Base-by-base conservation (phyloP, 768 basidiomycete species). In the Inosperma sp. region DNA sequence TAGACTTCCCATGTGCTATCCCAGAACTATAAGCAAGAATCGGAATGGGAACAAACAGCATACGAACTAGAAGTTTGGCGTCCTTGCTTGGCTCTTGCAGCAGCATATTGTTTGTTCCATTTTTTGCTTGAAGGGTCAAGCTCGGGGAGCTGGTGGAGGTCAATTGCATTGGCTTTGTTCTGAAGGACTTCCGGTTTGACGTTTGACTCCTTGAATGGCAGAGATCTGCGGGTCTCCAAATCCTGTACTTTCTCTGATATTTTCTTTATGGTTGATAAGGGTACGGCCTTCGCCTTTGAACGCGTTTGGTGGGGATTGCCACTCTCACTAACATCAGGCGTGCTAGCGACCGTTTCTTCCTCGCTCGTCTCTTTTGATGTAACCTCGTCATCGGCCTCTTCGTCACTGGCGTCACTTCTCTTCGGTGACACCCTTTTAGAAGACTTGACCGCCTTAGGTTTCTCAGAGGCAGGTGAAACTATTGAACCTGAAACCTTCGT, bases 1-100 rank as follows among this genome's bases (percentile, higher is more conserved):
- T 75, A 3, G 71, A 73, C 55, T 83, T 71, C 0, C 67, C 73
- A 63, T 92, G 88, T 27, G 90, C 89, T 92, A 25, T 22, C 22
- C 14, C 26, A 23, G 10, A 42, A 19, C n/a, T n/a, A n/a, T n/a
- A n/a, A n/a, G n/a, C n/a, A n/a, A n/a, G n/a, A n/a, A n/a, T n/a
- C 23, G 17, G 25, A 17, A 33, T 31, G 4, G 25, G 55, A 25
- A 37, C 42, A 25, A 48, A 48, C 33, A 17, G 21, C 14, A 33
- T 14, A 2, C 85, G 69, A 62, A 93, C 90, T 78, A 7, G 84
- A 76, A 42, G 72, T 59, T 27, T n/a, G n/a, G n/a, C 77, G 54
- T 0, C 80, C 84, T 77, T 82, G 85, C 59, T 74, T 78, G 34
- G 61, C 59, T 56, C 70, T 73, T 4, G 77, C 77, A 31, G 71